Base-by-base conservation (phyloP, 768 basidiomycete species). In the Rhizopogon vulgaris region DNA sequence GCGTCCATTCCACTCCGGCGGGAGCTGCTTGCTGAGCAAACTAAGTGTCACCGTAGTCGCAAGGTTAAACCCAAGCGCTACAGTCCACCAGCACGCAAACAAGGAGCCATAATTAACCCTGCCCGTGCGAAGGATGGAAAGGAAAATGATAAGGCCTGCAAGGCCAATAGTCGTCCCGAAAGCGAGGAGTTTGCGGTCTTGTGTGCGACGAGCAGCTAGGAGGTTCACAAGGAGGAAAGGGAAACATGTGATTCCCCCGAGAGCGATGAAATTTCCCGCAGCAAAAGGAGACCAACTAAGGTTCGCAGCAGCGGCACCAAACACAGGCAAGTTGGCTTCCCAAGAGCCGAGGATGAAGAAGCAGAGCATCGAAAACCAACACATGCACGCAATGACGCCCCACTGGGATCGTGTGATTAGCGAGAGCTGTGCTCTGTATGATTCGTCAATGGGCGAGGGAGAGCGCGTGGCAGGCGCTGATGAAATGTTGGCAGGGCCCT, bases 51-150 rank as follows among this genome's bases (percentile, higher is more conserved):
- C 79, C 2, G 83, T 86, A 56, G 77, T 83, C n/a, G 82, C 78
- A 10, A 87, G 69, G 64, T 87, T 87, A 72, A 87, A 87, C 1
- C 86, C 85, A 4, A 86, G 72, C 24, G 86, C 84, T 22, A 86
- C 71, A 38, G 78, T 71, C 62, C 61, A 69, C 69, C 71, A 77
- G 52, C 66, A 69, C 6, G 63, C 61, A 53, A 75, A 75, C 5
- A 84, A 58, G 14, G 73, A 73, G 6, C 71, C 76, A 53, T 79
- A 83, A 24, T 65, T 71, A 17, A 82, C 64, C 22, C 60, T 70
- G 22, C 63, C 58, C 22, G 73, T 62, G 24, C 58, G 53, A 8
- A 84, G 66, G 30, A 84, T 68, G 11, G 64, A 68, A 22, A 83
- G 62, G 60, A 80, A 75, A 51, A 79, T 64, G 42, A 82, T 51